phyloP scores from a whole-genome alignment of 2,329 filamentous ascomycete genomes.

The Shiraia sp. region DNA sequence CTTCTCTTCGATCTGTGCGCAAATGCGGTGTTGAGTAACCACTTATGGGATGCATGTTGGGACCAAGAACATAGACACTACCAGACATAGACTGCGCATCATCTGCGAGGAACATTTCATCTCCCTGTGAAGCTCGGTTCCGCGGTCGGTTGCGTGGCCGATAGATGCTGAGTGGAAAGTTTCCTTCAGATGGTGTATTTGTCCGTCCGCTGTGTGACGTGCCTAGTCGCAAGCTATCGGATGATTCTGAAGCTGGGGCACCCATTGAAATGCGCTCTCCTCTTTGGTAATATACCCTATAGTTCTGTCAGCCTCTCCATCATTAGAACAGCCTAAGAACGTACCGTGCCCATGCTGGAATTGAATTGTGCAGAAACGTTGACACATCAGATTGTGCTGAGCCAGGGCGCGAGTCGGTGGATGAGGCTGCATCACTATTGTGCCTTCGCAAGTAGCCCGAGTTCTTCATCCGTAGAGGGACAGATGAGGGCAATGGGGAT shows the following conservation, averaged over 20 bases:
- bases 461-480: slow-evolving; percentile 43
- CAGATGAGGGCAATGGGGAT: slow-evolving; percentile 43
- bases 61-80: slow-evolving; percentile 31
- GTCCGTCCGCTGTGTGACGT: slow-evolving; percentile 44
- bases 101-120: slow-evolving; percentile 35
- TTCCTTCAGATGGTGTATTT: slow-evolving; percentile 42
- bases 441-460: slow-evolving; percentile 42
- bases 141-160: slow-evolving; percentile 45
- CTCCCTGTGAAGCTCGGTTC: slow-evolving; percentile 32
- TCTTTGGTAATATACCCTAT: slow-evolving; percentile 42
- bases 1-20: slow-evolving; percentile 49
- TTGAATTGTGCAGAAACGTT: slow-evolving; percentile 39
- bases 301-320: slow-evolving; percentile 11
- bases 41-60: slow-evolving; percentile 29
- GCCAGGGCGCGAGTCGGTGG: slow-evolving; percentile 38
- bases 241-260: slow-evolving; percentile 40
- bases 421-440: slow-evolving; percentile 37
- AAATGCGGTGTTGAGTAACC: slow-evolving; percentile 42
- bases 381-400: slow-evolving; percentile 43
- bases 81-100: slow-evolving; percentile 32
- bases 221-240: slow-evolving; percentile 33
- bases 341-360: slow-evolving; percentile 45
- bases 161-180: slow-evolving; percentile 43
- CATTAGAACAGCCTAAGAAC: not conserved
- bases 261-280: slow-evolving; percentile 42